A percentile compares a stretch with the other conserved stretches of the same genome.
These are phyloP conservation scores for Oemleria cerasiformis DNA, from an alignment of 306 rosid genomes.

Conservation along the genomic window DNA sequence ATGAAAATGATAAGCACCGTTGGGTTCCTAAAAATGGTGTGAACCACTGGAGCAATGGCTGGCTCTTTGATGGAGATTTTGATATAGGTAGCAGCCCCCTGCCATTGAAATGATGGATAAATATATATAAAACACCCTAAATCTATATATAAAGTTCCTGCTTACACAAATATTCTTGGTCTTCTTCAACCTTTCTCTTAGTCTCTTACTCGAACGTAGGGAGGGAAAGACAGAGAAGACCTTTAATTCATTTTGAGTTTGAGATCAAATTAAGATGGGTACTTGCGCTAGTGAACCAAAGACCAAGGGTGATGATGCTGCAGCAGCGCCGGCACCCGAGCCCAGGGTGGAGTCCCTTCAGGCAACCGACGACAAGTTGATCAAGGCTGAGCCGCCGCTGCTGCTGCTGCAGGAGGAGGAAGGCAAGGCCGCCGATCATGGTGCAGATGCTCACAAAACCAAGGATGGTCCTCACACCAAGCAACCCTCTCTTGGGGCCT, in stretches of 20 bases:
- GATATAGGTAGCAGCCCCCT: not conserved
- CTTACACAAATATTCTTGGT: conserved; percentile 4
- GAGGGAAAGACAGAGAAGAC: conserved; percentile 20
- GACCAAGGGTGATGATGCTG: conserved; percentile 26
- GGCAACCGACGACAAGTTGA: not conserved
- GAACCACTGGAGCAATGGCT: conserved; percentile 21
- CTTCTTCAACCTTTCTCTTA: conserved; percentile 32
- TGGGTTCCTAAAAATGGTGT: conserved; percentile 18
- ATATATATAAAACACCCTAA: too few species aligned
- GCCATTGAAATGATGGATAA: too few species aligned
- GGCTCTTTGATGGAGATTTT: not conserved
- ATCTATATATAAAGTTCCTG: not conserved
- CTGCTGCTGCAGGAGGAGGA: not conserved
- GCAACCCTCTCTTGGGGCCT: conserved; percentile 24
- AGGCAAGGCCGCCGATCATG: not conserved
- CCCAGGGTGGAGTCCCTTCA: conserved; percentile 1
- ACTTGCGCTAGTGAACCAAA: conserved; percentile 30
- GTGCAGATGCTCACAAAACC: not conserved
- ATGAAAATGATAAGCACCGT: conserved; percentile 5
- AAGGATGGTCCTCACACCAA: not conserved
- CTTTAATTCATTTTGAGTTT: not conserved
- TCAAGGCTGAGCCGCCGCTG: not conserved
- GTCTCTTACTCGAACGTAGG: conserved; percentile 25
- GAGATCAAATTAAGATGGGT: conserved; percentile 22
- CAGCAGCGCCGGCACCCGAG: conserved; percentile 1